Conservation (phyloP, 2,329 filamentous ascomycete species). For the Pseudogymnoascus sp. region DNA sequence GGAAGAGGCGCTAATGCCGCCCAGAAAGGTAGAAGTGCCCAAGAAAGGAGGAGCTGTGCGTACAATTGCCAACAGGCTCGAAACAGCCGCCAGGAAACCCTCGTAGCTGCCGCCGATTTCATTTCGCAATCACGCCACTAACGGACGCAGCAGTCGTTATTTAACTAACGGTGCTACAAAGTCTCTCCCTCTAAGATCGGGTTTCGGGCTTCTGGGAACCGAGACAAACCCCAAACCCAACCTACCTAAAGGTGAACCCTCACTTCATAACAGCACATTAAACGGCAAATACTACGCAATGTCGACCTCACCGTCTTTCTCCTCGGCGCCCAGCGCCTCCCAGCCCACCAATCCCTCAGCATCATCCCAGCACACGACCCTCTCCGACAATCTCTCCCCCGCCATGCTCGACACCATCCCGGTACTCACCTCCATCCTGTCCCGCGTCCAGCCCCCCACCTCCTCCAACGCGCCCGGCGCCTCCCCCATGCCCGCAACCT, state of each 20-base stretch:
- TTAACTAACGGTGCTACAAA: not conserved
- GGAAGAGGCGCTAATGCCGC: too few relatives aligned
- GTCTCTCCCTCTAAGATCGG: too few relatives aligned
- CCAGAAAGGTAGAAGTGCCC: too few relatives aligned
- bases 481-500: slow-evolving; percentile 13
- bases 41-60: too few relatives aligned
- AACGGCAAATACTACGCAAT: slow-evolving; percentile 14
- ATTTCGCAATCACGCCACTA: not conserved
- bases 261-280: not conserved
- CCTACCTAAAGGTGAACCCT: not conserved
- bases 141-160: slow-evolving; percentile 1
- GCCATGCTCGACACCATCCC: slow-evolving; percentile 81
- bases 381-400: slow-evolving; percentile 60
- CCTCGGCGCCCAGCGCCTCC: not conserved
- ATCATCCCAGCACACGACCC: slow-evolving; percentile 24
- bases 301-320: slow-evolving; percentile 14
- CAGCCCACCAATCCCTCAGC: slow-evolving; percentile 24
- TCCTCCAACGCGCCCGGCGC: slow-evolving; percentile 28
- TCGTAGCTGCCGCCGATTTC: not conserved
- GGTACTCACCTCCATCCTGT: slow-evolving; percentile 68
- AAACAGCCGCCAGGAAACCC: too few relatives aligned
- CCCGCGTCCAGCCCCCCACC: slow-evolving; percentile 53
- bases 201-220: too few relatives aligned
- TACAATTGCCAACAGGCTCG: too few relatives aligned
- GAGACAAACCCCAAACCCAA: too few relatives aligned